A percentile compares a stretch with the other conserved stretches of the same genome.
Evolutionary conservation across 805 yeast genomes (phyloP).

Genomic region (Yarrowia sp.): DNA sequence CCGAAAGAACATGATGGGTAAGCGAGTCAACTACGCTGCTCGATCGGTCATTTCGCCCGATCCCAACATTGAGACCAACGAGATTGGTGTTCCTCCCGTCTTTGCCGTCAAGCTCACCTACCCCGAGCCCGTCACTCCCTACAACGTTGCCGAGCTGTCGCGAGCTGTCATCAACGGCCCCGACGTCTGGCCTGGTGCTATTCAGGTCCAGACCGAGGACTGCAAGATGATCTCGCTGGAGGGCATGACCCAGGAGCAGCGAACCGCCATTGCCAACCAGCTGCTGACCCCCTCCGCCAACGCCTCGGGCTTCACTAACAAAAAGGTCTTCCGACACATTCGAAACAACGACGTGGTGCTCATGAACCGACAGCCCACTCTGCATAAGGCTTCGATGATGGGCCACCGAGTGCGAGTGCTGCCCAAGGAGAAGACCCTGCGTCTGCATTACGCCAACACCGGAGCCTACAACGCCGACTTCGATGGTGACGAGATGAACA

Average conservation of each 20-base stretch:
- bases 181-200: slow-evolving; percentile 98
- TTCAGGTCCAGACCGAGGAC: slow-evolving; percentile 94
- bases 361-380: slow-evolving; percentile 99
- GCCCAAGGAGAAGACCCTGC: slow-evolving; percentile 95
- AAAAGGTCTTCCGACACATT: slow-evolving; percentile 94
- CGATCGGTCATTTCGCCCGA: slow-evolving; percentile 99
- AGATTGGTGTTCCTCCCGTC: slow-evolving; percentile 98
- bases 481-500: slow-evolving; percentile 99
- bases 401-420: slow-evolving; percentile 97
- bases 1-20: slow-evolving; percentile 99
- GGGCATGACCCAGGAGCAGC: slow-evolving; percentile 91
- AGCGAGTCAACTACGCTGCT: slow-evolving; percentile 98
- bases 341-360: slow-evolving; percentile 93
- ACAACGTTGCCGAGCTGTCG: slow-evolving; percentile 87
- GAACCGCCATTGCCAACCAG: slow-evolving; percentile 94
- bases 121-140: slow-evolving; percentile 96
- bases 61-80: slow-evolving; percentile 96
- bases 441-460: slow-evolving; percentile 97
- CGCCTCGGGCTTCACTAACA: slow-evolving; percentile 70
- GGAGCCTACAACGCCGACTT: slow-evolving; percentile 99
- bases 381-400: slow-evolving; percentile 99
- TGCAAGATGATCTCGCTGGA: slow-evolving; percentile 81
- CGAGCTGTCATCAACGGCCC: slow-evolving; percentile 98
- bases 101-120: slow-evolving; percentile 94
- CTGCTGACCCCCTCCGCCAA: slow-evolving; percentile 76